Evolutionary conservation across 768 basidiomycete genomes (phyloP).

Genomic region (Hygrophoropsis aurantiaca): DNA sequence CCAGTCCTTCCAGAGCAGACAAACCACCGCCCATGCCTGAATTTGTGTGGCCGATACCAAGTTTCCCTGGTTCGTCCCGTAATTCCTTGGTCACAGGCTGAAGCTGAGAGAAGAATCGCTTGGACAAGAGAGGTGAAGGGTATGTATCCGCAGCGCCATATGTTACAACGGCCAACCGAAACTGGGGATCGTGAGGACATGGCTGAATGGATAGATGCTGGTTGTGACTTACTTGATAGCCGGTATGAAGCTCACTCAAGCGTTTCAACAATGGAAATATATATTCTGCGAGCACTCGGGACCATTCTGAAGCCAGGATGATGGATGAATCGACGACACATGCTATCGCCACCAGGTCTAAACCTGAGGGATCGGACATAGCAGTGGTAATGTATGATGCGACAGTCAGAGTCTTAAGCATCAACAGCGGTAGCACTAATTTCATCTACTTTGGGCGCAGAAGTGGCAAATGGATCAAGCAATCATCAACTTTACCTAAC

Average conservation of each 20-base stretch:
- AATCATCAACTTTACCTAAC: no score
- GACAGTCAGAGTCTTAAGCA: no score
- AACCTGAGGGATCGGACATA: not conserved
- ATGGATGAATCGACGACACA: slow-evolving; percentile 65
- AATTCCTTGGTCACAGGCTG: slow-evolving; percentile 42
- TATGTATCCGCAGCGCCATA: slow-evolving; percentile 61
- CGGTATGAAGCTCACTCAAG: slow-evolving; percentile 42
- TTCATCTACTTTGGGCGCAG: no score
- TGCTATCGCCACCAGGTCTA: slow-evolving; percentile 46
- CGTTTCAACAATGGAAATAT: slow-evolving; percentile 52
- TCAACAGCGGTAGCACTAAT: no score
- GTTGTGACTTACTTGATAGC: slow-evolving; percentile 33
- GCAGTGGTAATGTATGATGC: no score
- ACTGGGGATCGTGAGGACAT: slow-evolving; percentile 22
- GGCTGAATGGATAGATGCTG: not conserved
- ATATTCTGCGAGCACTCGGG: slow-evolving; percentile 44
- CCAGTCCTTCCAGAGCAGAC: slow-evolving; percentile 70
- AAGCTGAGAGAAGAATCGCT: slow-evolving; percentile 50
- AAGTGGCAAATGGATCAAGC: no score
- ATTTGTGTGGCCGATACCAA: slow-evolving; percentile 59
- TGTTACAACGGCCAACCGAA: slow-evolving; percentile 53
- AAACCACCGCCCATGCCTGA: slow-evolving; percentile 51
- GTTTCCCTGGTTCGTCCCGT: slow-evolving; percentile 41
- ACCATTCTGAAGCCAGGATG: slow-evolving; percentile 54
- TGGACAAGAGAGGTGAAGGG: slow-evolving; percentile 56